Conservation (phyloP, 2,329 filamentous ascomycete species). For the Penicillium digitatum region DNA sequence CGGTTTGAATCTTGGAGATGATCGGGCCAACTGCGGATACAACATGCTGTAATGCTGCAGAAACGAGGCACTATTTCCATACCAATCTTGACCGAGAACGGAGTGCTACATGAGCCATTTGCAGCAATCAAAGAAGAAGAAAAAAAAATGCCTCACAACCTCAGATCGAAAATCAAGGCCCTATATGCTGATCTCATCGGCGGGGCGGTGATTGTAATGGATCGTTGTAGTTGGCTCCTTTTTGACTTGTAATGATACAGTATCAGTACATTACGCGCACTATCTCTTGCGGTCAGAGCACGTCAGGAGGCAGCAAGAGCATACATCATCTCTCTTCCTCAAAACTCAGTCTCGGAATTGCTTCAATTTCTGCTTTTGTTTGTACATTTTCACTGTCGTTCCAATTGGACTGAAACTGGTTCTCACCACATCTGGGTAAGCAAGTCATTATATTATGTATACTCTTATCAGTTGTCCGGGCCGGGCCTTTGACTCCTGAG, state of each 20-base stretch:
- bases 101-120: not conserved
- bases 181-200: constrained; percentile 2
- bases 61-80: not conserved
- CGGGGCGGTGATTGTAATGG: not conserved
- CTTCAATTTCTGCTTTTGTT: constrained; percentile 14
- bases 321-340: constrained; percentile 32
- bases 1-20: not conserved
- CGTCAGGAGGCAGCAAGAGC: constrained; percentile 38
- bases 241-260: constrained; percentile 22
- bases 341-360: constrained; percentile 10
- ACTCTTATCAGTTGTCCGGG: constrained; percentile 15
- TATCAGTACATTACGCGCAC: constrained; percentile 12
- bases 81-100: not conserved
- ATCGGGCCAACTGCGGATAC: not conserved
- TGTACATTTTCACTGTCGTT: not conserved
- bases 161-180: constrained; percentile 3
- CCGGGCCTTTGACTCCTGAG: not conserved
- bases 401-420: constrained; percentile 10
- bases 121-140: not conserved
- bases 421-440: constrained; percentile 20
- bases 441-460: constrained; percentile 8
- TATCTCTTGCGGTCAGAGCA: constrained; percentile 28
- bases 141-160: not conserved
- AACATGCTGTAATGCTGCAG: not conserved
- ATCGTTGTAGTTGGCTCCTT: constrained; percentile 1